Conservation (phyloP, 768 basidiomycete genomes). For the Suillus variegatus region DNA sequence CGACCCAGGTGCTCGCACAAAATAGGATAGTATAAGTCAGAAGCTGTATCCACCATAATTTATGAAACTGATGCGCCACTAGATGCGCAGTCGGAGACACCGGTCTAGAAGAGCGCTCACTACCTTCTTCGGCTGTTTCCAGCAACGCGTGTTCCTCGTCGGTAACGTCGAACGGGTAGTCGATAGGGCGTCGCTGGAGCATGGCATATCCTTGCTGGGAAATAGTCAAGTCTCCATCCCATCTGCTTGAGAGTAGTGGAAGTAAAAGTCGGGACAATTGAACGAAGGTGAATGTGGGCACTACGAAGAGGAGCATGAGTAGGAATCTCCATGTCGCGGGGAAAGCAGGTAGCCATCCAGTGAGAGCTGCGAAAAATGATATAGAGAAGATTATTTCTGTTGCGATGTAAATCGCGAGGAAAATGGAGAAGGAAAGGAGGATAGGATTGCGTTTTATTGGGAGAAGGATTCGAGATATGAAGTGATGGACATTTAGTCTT, state of each 20-base stretch:
- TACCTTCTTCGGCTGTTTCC: background rate
- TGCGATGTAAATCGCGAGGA: background rate
- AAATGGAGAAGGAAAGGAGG: conserved; percentile 3
- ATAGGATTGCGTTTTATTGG: conserved; percentile 1
- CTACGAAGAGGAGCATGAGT: conserved; percentile 5
- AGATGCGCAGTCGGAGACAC: background rate
- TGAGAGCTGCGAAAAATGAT: background rate
- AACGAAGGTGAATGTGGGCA: conserved; percentile 7
- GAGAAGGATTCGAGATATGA: too few species aligned
- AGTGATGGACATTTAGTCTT: background rate
- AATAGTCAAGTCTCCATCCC: background rate
- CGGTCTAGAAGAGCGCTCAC: conserved; percentile 2
- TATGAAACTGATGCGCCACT: background rate
- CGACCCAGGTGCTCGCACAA: conserved; percentile 1
- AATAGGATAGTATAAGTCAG: conserved; percentile 1
- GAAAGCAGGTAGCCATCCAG: conserved; percentile 12
- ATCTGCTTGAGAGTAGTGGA: background rate
- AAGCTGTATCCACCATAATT: conserved; percentile 6
- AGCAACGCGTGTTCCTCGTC: background rate
- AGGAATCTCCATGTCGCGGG: conserved; percentile 10
- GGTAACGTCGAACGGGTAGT: background rate
- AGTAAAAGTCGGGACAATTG: conserved; percentile 5
- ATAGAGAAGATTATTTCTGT: background rate
- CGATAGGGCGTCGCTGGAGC: background rate
- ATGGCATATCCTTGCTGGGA: background rate